Conservation (phyloP, 768 basidiomycete genomes). For the Hypholoma fasciculare region DNA sequence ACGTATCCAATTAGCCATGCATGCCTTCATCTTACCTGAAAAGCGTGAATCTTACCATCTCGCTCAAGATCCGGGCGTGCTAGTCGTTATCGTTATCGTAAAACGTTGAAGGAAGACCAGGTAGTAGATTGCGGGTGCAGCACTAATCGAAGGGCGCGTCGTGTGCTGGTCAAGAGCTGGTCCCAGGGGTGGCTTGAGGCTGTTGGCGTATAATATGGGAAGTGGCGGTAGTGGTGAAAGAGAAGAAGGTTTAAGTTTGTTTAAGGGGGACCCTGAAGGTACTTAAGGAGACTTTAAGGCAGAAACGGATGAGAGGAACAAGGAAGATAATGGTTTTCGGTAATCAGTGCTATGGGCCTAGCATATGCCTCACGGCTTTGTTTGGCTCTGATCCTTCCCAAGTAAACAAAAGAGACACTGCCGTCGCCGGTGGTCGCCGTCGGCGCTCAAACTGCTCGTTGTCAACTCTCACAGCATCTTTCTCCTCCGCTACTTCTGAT, state of each 20-base stretch:
- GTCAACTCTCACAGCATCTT: too few relatives aligned
- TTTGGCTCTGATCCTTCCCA: conserved; percentile 2
- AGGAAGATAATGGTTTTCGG: neutral
- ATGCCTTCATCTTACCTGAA: neutral
- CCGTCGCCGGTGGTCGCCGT: too few relatives aligned
- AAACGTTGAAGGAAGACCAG: neutral
- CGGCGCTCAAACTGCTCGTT: too few relatives aligned
- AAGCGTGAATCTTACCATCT: too few relatives aligned
- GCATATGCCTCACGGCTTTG: conserved; percentile 1
- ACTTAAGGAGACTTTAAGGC: neutral
- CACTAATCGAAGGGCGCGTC: neutral
- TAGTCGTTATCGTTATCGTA: neutral
- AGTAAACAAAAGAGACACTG: neutral
- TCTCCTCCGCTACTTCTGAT: too few relatives aligned
- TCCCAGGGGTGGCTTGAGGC: neutral
- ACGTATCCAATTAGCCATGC: neutral
- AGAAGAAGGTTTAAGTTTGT: neutral
- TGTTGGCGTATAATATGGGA: neutral
- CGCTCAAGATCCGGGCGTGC: neutral
- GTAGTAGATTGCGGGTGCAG: neutral
- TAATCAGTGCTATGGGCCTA: neutral
- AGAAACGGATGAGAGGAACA: neutral
- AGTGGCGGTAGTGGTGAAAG: neutral
- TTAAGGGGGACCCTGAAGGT: neutral
- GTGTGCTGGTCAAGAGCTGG: neutral